These are phyloP conservation scores for Pseudonitzschia delicatissima DNA, from an alignment of 108 stramenopile genomes.

Conservation along the genomic window DNA sequence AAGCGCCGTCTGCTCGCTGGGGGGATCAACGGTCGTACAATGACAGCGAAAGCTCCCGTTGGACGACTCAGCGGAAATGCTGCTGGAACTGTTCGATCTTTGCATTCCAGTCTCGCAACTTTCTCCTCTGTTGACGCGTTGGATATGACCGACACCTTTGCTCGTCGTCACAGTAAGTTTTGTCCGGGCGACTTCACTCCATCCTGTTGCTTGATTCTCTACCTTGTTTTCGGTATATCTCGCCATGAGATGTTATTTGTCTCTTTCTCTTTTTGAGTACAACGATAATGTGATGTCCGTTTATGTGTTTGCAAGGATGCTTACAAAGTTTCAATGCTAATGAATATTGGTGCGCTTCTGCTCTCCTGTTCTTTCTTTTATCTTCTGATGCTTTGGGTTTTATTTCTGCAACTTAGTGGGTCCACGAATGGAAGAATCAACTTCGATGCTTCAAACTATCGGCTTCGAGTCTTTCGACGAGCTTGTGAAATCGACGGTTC, in stretches of 20 bases:
- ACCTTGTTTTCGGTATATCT: neutral
- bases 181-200: neutral
- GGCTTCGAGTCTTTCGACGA: slow-evolving; percentile 88
- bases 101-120: slow-evolving; percentile 43
- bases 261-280: neutral
- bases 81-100: slow-evolving; percentile 16
- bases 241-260: neutral
- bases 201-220: neutral
- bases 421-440: slow-evolving; percentile 68
- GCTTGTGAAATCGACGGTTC: slow-evolving; percentile 91
- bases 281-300: neutral
- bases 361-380: neutral
- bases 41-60: too few relatives aligned
- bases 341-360: too few relatives aligned
- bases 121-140: slow-evolving; percentile 55
- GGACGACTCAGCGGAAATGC: neutral
- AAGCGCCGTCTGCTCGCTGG: too few relatives aligned
- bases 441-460: slow-evolving; percentile 83
- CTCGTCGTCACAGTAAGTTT: slow-evolving; percentile 78
- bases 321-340: neutral
- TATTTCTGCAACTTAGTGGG: slow-evolving; percentile 60
- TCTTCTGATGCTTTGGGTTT: neutral
- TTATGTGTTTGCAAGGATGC: neutral
- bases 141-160: slow-evolving; percentile 79
- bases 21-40: too few relatives aligned